phyloP scores from a whole-genome alignment of 768 basidiomycete genomes.

The Termitomyces sp. region DNA sequence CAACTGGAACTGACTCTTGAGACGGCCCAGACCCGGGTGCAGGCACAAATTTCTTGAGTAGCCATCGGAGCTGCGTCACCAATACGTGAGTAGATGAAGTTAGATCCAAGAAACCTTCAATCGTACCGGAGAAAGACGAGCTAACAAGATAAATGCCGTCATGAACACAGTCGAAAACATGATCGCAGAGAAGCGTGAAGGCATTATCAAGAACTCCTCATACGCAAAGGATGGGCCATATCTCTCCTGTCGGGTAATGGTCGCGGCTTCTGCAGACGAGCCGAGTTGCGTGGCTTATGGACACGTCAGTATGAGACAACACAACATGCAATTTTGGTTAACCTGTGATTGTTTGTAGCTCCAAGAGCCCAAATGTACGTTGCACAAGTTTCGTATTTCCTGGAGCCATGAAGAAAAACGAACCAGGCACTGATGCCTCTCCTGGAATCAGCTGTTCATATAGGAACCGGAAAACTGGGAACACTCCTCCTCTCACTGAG shows the following conservation, averaged over 20 bases:
- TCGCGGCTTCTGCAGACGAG: conserved; percentile 1
- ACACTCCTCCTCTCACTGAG: conserved; percentile 9
- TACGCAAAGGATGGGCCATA: conserved; percentile 78
- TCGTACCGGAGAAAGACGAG: conserved; percentile 33
- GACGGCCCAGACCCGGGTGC: conserved; percentile 59
- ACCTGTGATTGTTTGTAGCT: conserved; percentile 24
- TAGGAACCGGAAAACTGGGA: conserved; percentile 22
- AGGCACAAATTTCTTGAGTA: conserved; percentile 45
- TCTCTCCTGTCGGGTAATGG: conserved; percentile 19
- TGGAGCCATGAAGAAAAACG: conserved; percentile 34
- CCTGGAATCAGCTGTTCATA: conserved; percentile 35
- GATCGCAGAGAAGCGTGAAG: conserved; percentile 33
- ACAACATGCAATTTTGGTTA: neutral
- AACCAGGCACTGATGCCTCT: conserved; percentile 25
- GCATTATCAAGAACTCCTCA: conserved; percentile 56
- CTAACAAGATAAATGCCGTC: conserved; percentile 26
- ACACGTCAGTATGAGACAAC: neutral
- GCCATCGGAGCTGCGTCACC: conserved; percentile 43
- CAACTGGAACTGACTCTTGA: conserved; percentile 44
- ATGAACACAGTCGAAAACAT: conserved; percentile 30
- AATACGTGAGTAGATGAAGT: neutral
- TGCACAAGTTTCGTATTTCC: conserved; percentile 39
- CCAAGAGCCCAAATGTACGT: conserved; percentile 40
- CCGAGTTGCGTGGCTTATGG: neutral
- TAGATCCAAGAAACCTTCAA: neutral